These are phyloP conservation scores for Botrytis medusae DNA, from an alignment of 2,329 filamentous ascomycete species.

Conservation along the genomic window DNA sequence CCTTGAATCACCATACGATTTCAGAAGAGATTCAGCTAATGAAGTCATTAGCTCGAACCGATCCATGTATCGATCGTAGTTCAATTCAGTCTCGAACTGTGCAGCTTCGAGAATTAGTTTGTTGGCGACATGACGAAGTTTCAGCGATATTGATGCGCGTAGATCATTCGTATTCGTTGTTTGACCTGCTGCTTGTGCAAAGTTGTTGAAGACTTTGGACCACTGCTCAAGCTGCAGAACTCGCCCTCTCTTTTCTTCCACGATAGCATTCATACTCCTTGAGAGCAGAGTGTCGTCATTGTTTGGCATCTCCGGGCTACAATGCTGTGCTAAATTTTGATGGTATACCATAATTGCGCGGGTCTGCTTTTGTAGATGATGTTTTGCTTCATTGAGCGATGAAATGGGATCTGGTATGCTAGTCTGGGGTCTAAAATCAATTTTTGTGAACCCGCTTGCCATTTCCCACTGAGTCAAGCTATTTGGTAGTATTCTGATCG, in stretches of 20 bases:
- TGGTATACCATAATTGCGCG: constrained; percentile 7
- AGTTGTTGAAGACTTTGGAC: constrained; percentile 4
- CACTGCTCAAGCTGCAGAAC: constrained; percentile 3
- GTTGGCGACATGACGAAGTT: neutral
- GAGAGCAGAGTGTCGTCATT: neutral
- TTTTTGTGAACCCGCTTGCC: neutral
- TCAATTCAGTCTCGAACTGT: constrained; percentile 8
- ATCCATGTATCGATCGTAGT: constrained; percentile 16
- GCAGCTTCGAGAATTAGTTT: constrained; percentile 16
- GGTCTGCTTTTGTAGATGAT: constrained; percentile 6
- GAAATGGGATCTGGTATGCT: neutral
- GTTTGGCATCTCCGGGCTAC: no score
- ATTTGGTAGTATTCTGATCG: constrained; percentile 2
- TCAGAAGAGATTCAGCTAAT: constrained; percentile 16
- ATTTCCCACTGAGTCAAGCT: neutral
- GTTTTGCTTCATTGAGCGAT: constrained; percentile 15
- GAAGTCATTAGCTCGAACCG: constrained; percentile 20
- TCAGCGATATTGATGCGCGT: constrained; percentile 11
- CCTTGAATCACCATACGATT: neutral
- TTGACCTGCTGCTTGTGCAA: neutral
- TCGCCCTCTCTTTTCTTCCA: neutral
- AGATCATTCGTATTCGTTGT: constrained; percentile 3
- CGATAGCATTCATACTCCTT: neutral
- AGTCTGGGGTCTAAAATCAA: constrained; percentile 1
- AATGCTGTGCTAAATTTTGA: neutral